Conservation (phyloP, 768 basidiomycete genomes). For the Agrocybe pediades region DNA sequence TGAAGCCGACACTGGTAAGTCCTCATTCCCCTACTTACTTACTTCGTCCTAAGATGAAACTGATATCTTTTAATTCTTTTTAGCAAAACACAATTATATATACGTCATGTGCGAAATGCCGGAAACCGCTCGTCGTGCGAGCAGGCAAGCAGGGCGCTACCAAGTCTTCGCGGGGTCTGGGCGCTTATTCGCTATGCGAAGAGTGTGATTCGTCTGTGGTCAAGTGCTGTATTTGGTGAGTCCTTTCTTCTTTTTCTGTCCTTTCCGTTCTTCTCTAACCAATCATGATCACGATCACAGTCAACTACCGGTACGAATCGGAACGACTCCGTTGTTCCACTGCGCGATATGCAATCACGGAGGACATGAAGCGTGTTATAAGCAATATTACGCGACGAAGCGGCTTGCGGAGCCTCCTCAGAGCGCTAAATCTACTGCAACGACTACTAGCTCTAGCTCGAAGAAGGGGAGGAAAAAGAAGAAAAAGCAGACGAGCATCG, state of each 20-base stretch:
- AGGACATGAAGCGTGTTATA: conserved; percentile 80
- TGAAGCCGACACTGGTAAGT: conserved; percentile 54
- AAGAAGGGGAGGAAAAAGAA: too few relatives aligned
- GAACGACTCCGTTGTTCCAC: conserved; percentile 67
- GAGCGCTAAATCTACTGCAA: conserved; percentile 14
- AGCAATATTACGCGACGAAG: conserved; percentile 62
- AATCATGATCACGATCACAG: conserved; percentile 34
- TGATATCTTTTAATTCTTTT: background rate
- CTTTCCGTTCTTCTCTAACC: conserved; percentile 1
- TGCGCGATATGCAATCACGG: conserved; percentile 81
- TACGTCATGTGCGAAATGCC: conserved; percentile 68
- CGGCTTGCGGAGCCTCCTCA: conserved; percentile 43
- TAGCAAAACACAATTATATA: conserved; percentile 76
- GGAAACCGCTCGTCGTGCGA: conserved; percentile 56
- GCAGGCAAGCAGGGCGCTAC: conserved; percentile 35
- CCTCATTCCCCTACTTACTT: background rate
- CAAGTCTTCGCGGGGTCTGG: conserved; percentile 28
- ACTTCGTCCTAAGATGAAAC: background rate
- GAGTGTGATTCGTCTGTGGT: conserved; percentile 50
- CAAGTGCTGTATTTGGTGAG: conserved; percentile 76
- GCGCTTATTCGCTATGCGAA: conserved; percentile 57
- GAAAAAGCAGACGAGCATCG: too few relatives aligned
- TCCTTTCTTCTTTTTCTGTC: conserved; percentile 8
- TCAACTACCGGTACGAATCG: conserved; percentile 76
- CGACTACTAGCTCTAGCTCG: too few relatives aligned